phyloP scores from a whole-genome alignment of 768 basidiomycete species.

The Psilocybe cubensis region DNA sequence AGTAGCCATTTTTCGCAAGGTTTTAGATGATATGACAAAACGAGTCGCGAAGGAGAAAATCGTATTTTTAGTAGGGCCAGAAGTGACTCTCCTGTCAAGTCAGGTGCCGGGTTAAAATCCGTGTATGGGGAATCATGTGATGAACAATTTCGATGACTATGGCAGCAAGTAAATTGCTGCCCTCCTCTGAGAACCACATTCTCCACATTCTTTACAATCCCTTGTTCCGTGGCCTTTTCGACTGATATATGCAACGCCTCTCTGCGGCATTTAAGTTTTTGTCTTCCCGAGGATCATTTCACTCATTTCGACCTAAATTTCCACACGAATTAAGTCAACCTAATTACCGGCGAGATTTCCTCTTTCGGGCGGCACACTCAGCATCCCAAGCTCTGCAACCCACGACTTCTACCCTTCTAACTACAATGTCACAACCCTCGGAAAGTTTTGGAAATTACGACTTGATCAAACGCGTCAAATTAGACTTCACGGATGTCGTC shows the following conservation, averaged over 20 bases:
- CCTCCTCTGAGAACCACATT: not conserved
- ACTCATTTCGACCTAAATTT: conserved; percentile 17
- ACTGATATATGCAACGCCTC: conserved; percentile 38
- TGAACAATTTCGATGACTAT: not conserved
- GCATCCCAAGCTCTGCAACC: conserved; percentile 12
- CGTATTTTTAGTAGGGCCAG: not conserved
- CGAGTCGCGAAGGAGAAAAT: not conserved
- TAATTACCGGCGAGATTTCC: conserved; percentile 29
- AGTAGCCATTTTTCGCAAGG: not conserved
- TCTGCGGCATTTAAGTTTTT: conserved; percentile 28
- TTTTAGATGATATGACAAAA: too few species aligned
- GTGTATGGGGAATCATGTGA: not conserved
- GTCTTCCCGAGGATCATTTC: conserved; percentile 18
- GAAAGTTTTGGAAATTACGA: conserved; percentile 80
- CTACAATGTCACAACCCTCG: conserved; percentile 31
- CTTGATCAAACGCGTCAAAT: conserved; percentile 72
- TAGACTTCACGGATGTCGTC: conserved; percentile 79
- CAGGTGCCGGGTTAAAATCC: too few species aligned
- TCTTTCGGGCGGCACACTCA: conserved; percentile 31
- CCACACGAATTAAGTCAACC: conserved; percentile 9
- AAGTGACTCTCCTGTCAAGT: too few species aligned
- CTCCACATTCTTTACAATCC: not conserved
- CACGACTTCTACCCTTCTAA: conserved; percentile 8
- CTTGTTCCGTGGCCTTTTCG: not conserved
- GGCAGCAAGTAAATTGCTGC: not conserved